A percentile compares a stretch with the other conserved stretches of the same genome.
These are phyloP conservation scores for Anthoceros angustus DNA, from an alignment of 225 moss, liverwort and hornwort genomes.

Conservation along the genomic window DNA sequence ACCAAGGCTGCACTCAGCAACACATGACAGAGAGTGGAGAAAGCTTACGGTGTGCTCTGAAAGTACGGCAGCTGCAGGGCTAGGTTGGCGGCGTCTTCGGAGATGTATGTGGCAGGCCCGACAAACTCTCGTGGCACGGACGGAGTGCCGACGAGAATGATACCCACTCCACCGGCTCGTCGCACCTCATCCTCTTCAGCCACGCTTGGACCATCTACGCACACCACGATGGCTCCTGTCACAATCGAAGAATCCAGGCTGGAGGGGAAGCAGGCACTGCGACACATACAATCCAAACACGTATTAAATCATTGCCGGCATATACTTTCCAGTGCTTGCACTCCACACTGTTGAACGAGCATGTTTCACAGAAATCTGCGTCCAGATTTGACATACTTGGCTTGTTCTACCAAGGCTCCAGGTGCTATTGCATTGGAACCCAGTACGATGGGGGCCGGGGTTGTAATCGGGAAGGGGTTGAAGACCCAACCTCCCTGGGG, in stretches of 20 bases:
- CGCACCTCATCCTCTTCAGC: not conserved
- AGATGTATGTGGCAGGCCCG: not conserved
- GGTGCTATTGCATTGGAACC: not conserved
- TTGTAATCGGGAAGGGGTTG: not conserved
- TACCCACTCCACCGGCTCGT: not conserved
- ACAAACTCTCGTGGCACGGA: not conserved
- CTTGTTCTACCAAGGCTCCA: not conserved
- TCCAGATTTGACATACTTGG: not conserved
- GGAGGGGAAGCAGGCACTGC: not conserved
- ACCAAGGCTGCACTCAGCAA: not conserved
- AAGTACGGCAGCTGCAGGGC: conserved; percentile 9
- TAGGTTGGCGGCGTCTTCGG: not conserved
- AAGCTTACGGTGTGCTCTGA: not conserved
- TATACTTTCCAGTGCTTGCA: not conserved
- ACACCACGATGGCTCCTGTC: not conserved
- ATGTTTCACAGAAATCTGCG: no score
- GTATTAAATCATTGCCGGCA: not conserved
- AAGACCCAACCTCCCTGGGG: not conserved
- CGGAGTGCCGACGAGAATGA: conserved; percentile 3
- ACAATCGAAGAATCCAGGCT: not conserved
- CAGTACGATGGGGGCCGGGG: not conserved
- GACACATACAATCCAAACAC: not conserved
- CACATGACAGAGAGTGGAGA: not conserved
- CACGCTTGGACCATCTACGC: not conserved
- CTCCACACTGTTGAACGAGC: no score